Evolutionary conservation across 192 early-diverging fungal genomes (phyloP), one percentile per base, ranked within the genome.

Genomic region (Entomortierella beljakovae): DNA sequence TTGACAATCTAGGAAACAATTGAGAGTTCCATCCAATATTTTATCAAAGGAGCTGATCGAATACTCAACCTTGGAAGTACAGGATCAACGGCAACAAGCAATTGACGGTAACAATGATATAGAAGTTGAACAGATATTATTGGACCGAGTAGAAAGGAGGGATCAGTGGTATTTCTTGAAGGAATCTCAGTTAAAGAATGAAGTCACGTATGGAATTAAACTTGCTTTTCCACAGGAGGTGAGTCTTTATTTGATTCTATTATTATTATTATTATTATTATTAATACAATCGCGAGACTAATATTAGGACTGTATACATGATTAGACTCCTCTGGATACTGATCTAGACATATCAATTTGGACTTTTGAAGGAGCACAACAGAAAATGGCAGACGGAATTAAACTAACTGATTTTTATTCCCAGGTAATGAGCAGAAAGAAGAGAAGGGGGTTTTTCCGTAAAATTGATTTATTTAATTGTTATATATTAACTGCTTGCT

Each of bases 131-230:
- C 37, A 8, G 6, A 6, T 38, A 8, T 13, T 38, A 50, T 50
- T 16, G 49, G 49, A 2, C 34, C 56, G 28, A 6, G n/a, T 2
- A 10, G 6, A 20, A n/a, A 59, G 10, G 34, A 13, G 18, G 23
- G 57, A 59, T 23, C 57, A 35, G 7, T 59, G 57, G 57, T 59
- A 59, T 42, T 35, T 59, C 20, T 34, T 59, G 34, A 34, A 59
- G 9, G 38, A 25, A 9, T 7, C 43, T 7, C 11, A 25, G 22
- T 8, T 4, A 10, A 37, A 42, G 13, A 16, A 34, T 3, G 38
- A 33, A 26, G 57, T 20, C 20, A 20, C 43, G 8, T 59, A 34
- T 42, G 37, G 26, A 38, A 3, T 59, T 23, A 59, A 28, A 35
- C 6, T 59, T 18, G 8, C 38, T 2, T 59, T 59, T 18, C 57